Percentiles rank a stretch among this genome's conserved stretches.
Evolutionary conservation across 768 basidiomycete genomes (phyloP).

Genomic region (Trametes gibbosa): DNA sequence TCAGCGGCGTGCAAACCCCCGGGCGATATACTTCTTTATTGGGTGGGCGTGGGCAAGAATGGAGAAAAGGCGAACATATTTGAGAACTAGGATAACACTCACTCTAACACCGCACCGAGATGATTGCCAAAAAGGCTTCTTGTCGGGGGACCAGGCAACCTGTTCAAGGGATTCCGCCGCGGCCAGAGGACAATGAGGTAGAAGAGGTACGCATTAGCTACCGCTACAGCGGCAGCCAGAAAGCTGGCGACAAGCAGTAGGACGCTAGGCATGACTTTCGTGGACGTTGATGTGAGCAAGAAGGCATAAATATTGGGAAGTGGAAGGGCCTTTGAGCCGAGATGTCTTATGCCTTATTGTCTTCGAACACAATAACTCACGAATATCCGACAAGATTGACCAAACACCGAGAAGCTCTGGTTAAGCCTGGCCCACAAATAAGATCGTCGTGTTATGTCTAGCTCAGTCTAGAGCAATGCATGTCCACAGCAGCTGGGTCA

Average conservation of each 20-base stretch:
- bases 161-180: slow-evolving; percentile 44
- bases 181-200: slow-evolving; percentile 30
- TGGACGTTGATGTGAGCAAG: not conserved
- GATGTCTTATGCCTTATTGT: slow-evolving; percentile 11
- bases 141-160: slow-evolving; percentile 60
- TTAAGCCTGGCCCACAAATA: not conserved
- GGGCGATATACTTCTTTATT: too few species aligned
- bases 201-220: slow-evolving; percentile 19
- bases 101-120: slow-evolving; percentile 58
- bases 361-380: slow-evolving; percentile 9
- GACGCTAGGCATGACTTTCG: not conserved
- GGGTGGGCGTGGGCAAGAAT: too few species aligned
- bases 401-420: not conserved
- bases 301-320: slow-evolving; percentile 2
- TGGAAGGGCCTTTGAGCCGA: not conserved
- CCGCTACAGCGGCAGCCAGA: slow-evolving; percentile 7
- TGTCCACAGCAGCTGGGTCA: not conserved
- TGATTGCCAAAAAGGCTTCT: slow-evolving; percentile 51
- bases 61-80: not conserved
- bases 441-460: not conserved
- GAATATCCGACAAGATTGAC: slow-evolving; percentile 1
- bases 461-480: not conserved
- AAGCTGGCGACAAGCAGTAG: not conserved
- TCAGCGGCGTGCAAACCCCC: too few species aligned
- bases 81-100: slow-evolving; percentile 22